Evolutionary conservation across 257 asterid species (phyloP).

Genomic region (Solanum piurae): DNA sequence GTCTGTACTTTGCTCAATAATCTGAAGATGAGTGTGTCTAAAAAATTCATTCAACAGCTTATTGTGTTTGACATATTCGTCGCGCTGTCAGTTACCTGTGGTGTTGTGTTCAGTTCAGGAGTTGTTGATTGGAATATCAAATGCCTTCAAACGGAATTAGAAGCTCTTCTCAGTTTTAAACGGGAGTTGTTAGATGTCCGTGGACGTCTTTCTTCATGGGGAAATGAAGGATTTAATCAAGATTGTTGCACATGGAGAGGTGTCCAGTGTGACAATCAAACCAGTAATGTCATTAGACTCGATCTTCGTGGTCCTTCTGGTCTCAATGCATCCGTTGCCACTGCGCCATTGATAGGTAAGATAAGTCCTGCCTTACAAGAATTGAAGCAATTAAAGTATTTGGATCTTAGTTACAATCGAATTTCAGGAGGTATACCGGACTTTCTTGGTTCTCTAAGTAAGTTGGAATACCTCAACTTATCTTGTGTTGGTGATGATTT

Average conservation of each 20-base stretch:
- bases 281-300: slow-evolving; percentile 12
- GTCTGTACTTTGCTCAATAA: background rate
- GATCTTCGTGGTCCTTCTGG: background rate
- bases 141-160: slow-evolving; percentile 17
- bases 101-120: background rate
- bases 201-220: slow-evolving; percentile 18
- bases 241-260: slow-evolving; percentile 39
- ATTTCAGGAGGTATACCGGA: background rate
- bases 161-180: slow-evolving; percentile 30
- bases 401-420: slow-evolving; percentile 18
- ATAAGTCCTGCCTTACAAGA: slow-evolving; percentile 12
- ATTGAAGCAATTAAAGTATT: slow-evolving; percentile 7
- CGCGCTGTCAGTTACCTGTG: background rate
- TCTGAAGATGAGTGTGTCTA: background rate
- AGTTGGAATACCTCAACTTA: background rate
- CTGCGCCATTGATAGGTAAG: slow-evolving; percentile 7
- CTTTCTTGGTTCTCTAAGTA: background rate
- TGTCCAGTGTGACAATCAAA: slow-evolving; percentile 21
- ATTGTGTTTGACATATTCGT: background rate
- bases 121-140: background rate
- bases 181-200: slow-evolving; percentile 3
- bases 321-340: background rate
- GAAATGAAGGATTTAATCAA: slow-evolving; percentile 2
- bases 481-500: background rate
- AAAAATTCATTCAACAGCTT: background rate